Evolutionary conservation across 495 filamentous ascomycete species (phyloP), one percentile per base, ranked within the genome.

Genomic region (Trichoderma erinaceum): DNA sequence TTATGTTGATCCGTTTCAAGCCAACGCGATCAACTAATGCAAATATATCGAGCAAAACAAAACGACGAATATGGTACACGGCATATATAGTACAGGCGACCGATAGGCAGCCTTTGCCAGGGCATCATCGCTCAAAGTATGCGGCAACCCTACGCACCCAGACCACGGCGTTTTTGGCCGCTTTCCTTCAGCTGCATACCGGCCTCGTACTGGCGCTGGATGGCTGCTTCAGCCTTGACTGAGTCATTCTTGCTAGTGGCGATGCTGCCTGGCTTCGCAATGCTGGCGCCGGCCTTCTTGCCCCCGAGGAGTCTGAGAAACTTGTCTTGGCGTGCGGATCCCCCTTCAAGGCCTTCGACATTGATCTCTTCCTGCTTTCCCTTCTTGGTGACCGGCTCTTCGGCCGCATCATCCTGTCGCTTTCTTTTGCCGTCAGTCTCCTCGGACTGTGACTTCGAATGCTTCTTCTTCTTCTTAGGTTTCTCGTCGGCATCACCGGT

Each of bases 181-280:
- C 75, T 72, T 66, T 85, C 85, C 41, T 83, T 78, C 76, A 85
- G 81, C 67, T 76, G 79, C 69, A 87, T 83, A n/a, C 86, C 83
- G 5, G 76, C 75, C 48, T 84, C 78, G 68, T 84, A 88, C 70
- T 88, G 86, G 66, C 78, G 81, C 72, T 88, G 84, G 13, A 89
- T 77, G 63, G 87, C 86, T 41, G 77, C 75, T 64, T 87, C 80
- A 27, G 83, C 76, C 64, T 77, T 73, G 35, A 73, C 75, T 29
- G 81, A 73, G 63, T 83, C 72, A 63, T 74, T 67, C 46, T 71
- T 74, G 35, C 70, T 69, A 3, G 70, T 38, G 2, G 68, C 32
- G 0, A 67, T 50, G 52, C 61, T 67, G 44, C 71, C 41, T 21
- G 70, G 35, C 27, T 64, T 67, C 27, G 65, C 64, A 13, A 52